phyloP scores from a whole-genome alignment of 139 green algal species.

The Coccomyxa sp. region DNA sequence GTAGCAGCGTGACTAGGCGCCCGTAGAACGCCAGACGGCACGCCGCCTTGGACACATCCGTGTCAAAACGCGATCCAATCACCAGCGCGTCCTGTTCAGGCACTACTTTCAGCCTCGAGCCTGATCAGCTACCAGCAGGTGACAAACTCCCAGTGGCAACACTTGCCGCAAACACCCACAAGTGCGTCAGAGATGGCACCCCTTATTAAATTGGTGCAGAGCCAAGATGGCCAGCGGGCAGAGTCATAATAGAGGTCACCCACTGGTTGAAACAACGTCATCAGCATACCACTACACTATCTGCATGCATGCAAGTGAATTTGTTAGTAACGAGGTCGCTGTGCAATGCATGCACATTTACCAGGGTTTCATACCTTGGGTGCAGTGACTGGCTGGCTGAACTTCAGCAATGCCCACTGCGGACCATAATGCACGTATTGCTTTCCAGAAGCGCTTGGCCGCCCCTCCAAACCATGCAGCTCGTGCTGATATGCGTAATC shows the following conservation, averaged over 20 bases:
- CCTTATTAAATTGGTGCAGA: too few species aligned
- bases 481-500: conserved; percentile 75
- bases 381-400: conserved; percentile 77
- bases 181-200: too few species aligned
- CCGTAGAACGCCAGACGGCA: conserved; percentile 92
- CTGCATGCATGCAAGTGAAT: too few species aligned
- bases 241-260: too few species aligned
- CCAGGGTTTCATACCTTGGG: conserved; percentile 31
- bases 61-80: conserved; percentile 86
- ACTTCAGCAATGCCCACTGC: conserved; percentile 78
- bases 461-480: conserved; percentile 69
- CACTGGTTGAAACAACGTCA: too few species aligned
- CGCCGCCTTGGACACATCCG: conserved; percentile 48
- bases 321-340: too few species aligned
- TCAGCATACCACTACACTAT: too few species aligned
- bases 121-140: background rate
- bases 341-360: background rate
- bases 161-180: too few species aligned
- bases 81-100: conserved; percentile 60
- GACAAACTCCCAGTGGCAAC: background rate
- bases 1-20: conserved; percentile 45
- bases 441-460: conserved; percentile 22
- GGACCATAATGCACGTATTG: conserved; percentile 45
- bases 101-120: background rate
- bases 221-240: too few species aligned